Conservation (phyloP, 2,329 filamentous ascomycete species). For the Orbilia oligospora region DNA sequence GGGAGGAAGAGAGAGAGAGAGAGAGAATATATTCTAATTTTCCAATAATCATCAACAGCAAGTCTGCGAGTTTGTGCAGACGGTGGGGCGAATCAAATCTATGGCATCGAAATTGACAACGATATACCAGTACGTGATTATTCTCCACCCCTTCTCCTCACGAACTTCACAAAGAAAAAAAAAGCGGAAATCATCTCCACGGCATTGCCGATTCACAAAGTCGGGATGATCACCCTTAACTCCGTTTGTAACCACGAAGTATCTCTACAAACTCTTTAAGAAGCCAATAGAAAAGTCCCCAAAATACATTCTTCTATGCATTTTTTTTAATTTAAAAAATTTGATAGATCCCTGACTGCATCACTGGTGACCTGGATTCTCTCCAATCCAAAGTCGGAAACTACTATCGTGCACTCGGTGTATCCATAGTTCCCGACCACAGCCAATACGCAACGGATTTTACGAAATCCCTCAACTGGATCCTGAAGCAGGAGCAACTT, state of each 20-base stretch:
- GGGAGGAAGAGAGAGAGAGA: no score
- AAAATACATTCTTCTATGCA: background rate
- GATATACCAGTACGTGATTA: constrained; percentile 46
- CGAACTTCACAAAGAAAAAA: background rate
- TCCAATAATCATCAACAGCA: constrained; percentile 69
- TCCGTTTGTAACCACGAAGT: background rate
- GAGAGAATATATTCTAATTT: constrained; percentile 22
- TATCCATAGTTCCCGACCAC: constrained; percentile 77
- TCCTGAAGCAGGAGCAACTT: constrained; percentile 66
- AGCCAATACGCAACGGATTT: constrained; percentile 95
- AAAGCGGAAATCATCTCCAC: constrained; percentile 1
- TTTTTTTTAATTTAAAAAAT: background rate
- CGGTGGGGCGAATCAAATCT: constrained; percentile 86
- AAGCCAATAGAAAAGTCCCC: background rate
- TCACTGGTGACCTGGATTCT: constrained; percentile 94
- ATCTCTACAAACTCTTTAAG: background rate
- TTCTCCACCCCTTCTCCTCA: background rate
- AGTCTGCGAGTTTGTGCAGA: constrained; percentile 84
- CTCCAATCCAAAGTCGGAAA: constrained; percentile 74
- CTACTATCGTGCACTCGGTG: constrained; percentile 76
- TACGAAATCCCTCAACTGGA: constrained; percentile 80
- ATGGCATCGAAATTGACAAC: constrained; percentile 66
- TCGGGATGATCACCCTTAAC: constrained; percentile 1
- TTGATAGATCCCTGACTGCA: constrained; percentile 76
- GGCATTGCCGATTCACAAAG: constrained; percentile 11